Evolutionary conservation across 2,329 filamentous ascomycete species (phyloP).

Genomic region (Beauveria brongniartii): DNA sequence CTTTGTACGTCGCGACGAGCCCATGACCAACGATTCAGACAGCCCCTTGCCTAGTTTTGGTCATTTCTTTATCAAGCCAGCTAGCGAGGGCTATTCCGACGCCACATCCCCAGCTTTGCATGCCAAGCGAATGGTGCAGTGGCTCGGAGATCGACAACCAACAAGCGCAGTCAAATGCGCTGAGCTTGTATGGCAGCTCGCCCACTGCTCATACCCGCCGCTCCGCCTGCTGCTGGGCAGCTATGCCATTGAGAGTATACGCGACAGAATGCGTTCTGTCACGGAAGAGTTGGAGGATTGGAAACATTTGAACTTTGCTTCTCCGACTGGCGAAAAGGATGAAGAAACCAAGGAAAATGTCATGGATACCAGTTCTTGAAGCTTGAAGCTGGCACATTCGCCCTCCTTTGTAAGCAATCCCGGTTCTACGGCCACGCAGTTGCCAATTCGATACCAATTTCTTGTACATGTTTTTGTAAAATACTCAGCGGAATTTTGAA

Average conservation of each 20-base stretch:
- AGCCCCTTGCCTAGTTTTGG: constrained; percentile 72
- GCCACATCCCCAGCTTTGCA: constrained; percentile 78
- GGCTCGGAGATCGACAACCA: constrained; percentile 87
- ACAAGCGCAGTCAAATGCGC: constrained; percentile 89
- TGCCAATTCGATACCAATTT: background rate
- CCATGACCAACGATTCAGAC: constrained; percentile 35
- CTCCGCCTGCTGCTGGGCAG: constrained; percentile 78
- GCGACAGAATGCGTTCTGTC: constrained; percentile 79
- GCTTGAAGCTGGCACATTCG: background rate
- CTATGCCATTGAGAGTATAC: constrained; percentile 92
- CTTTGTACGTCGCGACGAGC: constrained; percentile 78
- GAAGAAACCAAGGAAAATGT: constrained; percentile 1
- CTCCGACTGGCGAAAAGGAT: constrained; percentile 7
- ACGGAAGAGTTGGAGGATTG: constrained; percentile 94
- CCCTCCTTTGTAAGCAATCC: background rate
- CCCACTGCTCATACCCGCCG: constrained; percentile 90
- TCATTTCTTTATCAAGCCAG: constrained; percentile 83
- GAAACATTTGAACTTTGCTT: constrained; percentile 69
- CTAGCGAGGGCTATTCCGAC: constrained; percentile 72
- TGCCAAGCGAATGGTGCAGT: constrained; percentile 84
- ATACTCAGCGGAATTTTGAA: too few species aligned
- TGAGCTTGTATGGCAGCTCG: constrained; percentile 89
- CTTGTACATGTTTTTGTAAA: too few species aligned
- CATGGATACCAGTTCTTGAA: constrained; percentile 9
- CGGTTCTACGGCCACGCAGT: background rate